Conservation (phyloP, 306 rosid genomes). For the Delonix regia region DNA sequence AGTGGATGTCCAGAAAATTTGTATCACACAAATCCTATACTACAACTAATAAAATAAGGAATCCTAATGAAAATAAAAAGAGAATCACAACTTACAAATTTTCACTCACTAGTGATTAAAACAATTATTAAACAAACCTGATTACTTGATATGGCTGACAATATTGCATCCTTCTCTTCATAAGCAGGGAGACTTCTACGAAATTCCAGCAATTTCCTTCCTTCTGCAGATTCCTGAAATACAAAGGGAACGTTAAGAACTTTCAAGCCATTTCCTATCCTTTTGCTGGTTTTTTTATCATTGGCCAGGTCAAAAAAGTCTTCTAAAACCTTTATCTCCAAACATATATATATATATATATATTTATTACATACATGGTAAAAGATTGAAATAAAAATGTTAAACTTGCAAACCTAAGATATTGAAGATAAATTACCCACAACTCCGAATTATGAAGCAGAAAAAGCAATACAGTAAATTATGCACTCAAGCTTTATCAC, state of each 20-base stretch:
- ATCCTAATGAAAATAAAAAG: background rate
- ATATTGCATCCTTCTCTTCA: slow-evolving; percentile 76
- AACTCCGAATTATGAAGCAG: slow-evolving; percentile 20
- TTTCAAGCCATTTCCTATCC: slow-evolving; percentile 27
- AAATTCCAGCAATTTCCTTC: slow-evolving; percentile 75
- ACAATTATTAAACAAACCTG: slow-evolving; percentile 61
- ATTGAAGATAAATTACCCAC: background rate
- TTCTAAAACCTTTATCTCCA: background rate
- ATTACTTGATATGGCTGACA: slow-evolving; percentile 67
- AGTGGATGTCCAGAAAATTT: background rate
- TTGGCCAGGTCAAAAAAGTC: background rate
- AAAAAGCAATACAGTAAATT: slow-evolving; percentile 3
- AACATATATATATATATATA: no score
- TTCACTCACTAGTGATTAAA: background rate
- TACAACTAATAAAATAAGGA: slow-evolving; percentile 19
- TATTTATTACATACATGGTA: no score
- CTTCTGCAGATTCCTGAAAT: slow-evolving; percentile 77
- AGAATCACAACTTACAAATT: background rate
- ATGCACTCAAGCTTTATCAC: slow-evolving; percentile 17
- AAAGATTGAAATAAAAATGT: background rate
- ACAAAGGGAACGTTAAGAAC: slow-evolving; percentile 34
- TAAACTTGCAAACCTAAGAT: background rate
- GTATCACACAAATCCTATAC: slow-evolving; percentile 9
- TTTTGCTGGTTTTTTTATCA: background rate
- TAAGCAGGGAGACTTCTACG: slow-evolving; percentile 86